Evolutionary conservation across 805 yeast species (phyloP).

Genomic region (Babjeviella inositovora): DNA sequence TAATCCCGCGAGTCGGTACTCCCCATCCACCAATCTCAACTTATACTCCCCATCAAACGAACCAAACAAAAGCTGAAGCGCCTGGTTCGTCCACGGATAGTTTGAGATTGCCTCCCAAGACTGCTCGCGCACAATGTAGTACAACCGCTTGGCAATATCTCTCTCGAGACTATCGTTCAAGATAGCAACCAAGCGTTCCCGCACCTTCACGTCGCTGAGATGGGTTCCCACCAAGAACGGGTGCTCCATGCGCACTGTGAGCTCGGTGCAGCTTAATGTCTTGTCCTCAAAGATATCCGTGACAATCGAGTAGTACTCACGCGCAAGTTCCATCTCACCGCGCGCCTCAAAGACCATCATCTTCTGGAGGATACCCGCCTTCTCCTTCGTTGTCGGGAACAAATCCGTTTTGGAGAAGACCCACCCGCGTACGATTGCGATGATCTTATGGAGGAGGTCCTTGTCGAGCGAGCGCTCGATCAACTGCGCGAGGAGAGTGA

Average conservation of each 20-base stretch:
- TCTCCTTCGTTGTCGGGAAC: conserved; percentile 91
- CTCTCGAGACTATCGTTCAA: conserved; percentile 64
- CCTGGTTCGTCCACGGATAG: conserved; percentile 90
- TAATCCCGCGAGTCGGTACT: conserved; percentile 37
- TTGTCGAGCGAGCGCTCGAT: conserved; percentile 80
- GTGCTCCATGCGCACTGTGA: conserved; percentile 91
- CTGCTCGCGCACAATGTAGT: conserved; percentile 85
- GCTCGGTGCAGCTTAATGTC: conserved; percentile 64
- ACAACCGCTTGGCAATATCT: conserved; percentile 63
- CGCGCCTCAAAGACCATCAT: conserved; percentile 87
- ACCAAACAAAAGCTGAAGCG: conserved; percentile 72
- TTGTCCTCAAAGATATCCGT: conserved; percentile 78
- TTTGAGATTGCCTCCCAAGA: conserved; percentile 95
- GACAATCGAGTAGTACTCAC: conserved; percentile 72
- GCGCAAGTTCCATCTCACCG: conserved; percentile 67
- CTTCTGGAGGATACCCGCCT: conserved; percentile 83
- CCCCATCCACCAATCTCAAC: conserved; percentile 26
- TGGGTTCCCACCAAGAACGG: conserved; percentile 92
- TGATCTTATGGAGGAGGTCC: conserved; percentile 55
- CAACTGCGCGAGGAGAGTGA: conserved; percentile 74
- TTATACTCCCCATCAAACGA: conserved; percentile 40
- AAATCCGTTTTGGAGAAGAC: conserved; percentile 69
- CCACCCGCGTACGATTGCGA: conserved; percentile 75
- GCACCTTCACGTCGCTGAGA: conserved; percentile 54
- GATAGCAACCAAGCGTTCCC: conserved; percentile 67